Evolutionary conservation across 495 filamentous ascomycete species (phyloP), one percentile per base, ranked within the genome.

Genomic region (Aspergillus saccharolyticus): DNA sequence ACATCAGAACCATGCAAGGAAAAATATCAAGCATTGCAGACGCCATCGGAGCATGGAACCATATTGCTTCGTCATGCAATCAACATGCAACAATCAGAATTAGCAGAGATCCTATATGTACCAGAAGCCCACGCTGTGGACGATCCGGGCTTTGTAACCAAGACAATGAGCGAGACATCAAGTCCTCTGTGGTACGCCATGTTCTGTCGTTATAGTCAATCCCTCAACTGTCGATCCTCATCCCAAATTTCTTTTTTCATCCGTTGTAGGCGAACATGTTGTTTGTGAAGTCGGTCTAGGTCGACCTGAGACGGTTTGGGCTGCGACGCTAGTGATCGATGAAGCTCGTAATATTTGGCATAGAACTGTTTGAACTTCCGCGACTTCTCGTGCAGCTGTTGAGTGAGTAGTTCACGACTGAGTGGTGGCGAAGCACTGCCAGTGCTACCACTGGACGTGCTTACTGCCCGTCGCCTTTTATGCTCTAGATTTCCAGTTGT

Each of bases 161-260:
- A 52, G 54, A 58, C 52, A 58, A 44, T 28, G 22, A 10, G 18
- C 12, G 18, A 22, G 43, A 47, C 55, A 53, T 49, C 28, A 58
- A 59, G 28, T 62, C 52, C 47, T 54, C 44, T 33, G 21, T 24
- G 33, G 18, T 28, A 50, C 18, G 30, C 44, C 22, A 54, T 51
- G 50, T 20, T 52, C 24, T 28, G 48, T 55, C 39, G 28, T 61
- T 51, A 65, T 33, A 61, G 54, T 22, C 61, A 65, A 17, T 67
- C 61, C 21, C 63, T 70, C 6, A 73, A 63, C 39, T 66, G 61
- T 56, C 63, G 63, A 53, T 70, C 63, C 54, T 80, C 76, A 42
- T 75, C 74, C 68, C 82, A 83, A 46, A 91, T 90, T 46, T 89
- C 80, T 52, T 72, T 72, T 73, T 91, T 91, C 80, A 89, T 83